These are phyloP conservation scores for Paramecium primaurelia DNA, from an alignment of 73 alveolate genomes.

Conservation along the genomic window DNA sequence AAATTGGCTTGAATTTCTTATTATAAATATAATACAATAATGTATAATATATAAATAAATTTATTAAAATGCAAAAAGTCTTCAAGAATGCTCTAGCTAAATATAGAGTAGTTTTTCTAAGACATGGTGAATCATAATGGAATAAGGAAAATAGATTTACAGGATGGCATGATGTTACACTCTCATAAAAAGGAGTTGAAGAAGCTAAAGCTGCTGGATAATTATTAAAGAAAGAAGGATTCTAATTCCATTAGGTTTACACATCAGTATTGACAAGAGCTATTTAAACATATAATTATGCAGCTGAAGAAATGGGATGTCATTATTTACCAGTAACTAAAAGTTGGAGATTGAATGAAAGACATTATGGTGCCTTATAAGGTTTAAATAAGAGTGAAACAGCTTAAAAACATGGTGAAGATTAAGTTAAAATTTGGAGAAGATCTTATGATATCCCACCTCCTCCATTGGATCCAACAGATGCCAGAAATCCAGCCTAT, in stretches of 20 bases:
- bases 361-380: slow-evolving; percentile 97
- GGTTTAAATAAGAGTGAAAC: slow-evolving; percentile 98
- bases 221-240: slow-evolving; percentile 66
- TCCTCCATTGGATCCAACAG: slow-evolving; percentile 91
- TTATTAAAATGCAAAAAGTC: background rate
- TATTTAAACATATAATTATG: slow-evolving; percentile 60
- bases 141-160: slow-evolving; percentile 96
- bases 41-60: background rate
- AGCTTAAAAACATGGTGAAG: slow-evolving; percentile 95
- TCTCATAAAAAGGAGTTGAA: slow-evolving; percentile 87
- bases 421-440: slow-evolving; percentile 89
- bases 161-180: slow-evolving; percentile 98
- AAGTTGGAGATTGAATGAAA: slow-evolving; percentile 95
- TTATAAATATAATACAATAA: background rate
- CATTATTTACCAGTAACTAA: slow-evolving; percentile 90
- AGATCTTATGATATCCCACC: slow-evolving; percentile 96
- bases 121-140: slow-evolving; percentile 98
- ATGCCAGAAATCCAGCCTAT: slow-evolving; percentile 77
- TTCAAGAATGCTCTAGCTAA: background rate
- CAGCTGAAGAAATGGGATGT: slow-evolving; percentile 81
- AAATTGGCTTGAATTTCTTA: slow-evolving; percentile 13
- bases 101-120: slow-evolving; percentile 75
- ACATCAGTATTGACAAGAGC: slow-evolving; percentile 96
- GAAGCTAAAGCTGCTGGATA: slow-evolving; percentile 92
- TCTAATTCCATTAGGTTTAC: slow-evolving; percentile 85